Percentiles rank a stretch among this genome's conserved stretches.
Conservation (phyloP, 2,329 filamentous ascomycete species). For the Microcyclospora tardicrescens region DNA sequence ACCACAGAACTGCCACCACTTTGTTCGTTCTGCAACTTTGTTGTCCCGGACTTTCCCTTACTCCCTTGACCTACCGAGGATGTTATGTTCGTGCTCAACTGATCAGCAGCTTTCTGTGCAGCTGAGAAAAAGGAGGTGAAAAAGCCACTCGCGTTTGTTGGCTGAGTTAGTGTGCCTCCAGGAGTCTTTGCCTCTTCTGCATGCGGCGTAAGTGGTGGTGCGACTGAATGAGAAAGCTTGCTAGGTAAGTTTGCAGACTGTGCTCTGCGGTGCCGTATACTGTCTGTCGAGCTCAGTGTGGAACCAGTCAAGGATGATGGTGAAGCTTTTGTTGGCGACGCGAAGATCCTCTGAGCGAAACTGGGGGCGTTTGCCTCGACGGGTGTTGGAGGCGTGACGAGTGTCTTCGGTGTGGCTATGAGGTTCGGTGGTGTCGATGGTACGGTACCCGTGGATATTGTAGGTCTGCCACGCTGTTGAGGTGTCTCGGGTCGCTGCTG, state of each 20-base stretch:
- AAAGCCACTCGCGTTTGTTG: conserved; percentile 49
- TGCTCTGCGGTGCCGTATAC: conserved; percentile 19
- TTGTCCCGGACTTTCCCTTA: conserved; percentile 28
- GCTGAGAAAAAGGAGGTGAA: conserved; percentile 89
- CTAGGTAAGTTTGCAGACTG: conserved; percentile 45
- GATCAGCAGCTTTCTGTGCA: conserved; percentile 79
- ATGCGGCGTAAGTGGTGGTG: conserved; percentile 62
- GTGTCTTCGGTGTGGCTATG: conserved; percentile 38
- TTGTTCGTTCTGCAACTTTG: conserved; percentile 8
- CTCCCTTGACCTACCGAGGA: conserved; percentile 43
- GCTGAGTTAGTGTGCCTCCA: conserved; percentile 38
- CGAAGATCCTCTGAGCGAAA: conserved; percentile 1
- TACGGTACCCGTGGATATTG: conserved; percentile 24
- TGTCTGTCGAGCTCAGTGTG: conserved; percentile 17
- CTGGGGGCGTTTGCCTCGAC: conserved; percentile 27
- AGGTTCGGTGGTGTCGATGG: conserved; percentile 32
- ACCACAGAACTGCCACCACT: conserved; percentile 31
- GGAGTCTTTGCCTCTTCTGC: conserved; percentile 55
- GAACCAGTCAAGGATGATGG: conserved; percentile 3
- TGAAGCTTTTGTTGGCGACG: conserved; percentile 33
- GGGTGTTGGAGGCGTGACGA: conserved; percentile 52
- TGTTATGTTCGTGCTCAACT: conserved; percentile 59
- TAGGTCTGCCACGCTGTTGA: conserved; percentile 7
- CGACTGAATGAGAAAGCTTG: conserved; percentile 69
- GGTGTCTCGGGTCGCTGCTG: conserved; percentile 13